Base-by-base conservation (phyloP, 176 grass and related monocot species). In the Rhynchospora breviuscula region DNA sequence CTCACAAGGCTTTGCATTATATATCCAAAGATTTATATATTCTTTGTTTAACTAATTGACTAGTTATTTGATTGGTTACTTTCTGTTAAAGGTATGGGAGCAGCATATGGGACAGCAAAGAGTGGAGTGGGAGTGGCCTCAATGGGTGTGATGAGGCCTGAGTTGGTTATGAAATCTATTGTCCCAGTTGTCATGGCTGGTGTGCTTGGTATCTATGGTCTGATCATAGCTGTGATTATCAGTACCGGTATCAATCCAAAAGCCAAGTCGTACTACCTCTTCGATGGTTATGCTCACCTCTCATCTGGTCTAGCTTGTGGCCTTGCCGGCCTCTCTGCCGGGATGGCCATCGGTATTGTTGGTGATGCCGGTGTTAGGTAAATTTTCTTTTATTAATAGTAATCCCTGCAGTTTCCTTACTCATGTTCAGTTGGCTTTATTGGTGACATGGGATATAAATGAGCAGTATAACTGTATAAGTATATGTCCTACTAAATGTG, bases 121-220 rank as follows among this genome's bases (percentile, higher is more conserved):
- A 98, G 96, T n/a, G 96, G 96, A 15, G 96, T 98, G 0, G 96
- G 96, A 8, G 96, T 98, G 83, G 96, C 96, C 74, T 98, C 93
- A 64, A 98, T 98, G 96, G 96, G 96, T 0, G 96, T 98, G 82
- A 98, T 98, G 96, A 91, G 96, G 68, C 96, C 96, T 64, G 96
- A 98, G 86, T 92, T 98, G 51, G 96, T 98, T 10, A 98, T 98
- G 96, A 98, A 98, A 81, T 98, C 96, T 82, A 98, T 98, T 86
- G 96, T 98, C 81, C 96, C 96, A 59, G 96, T 98, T 2, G 96
- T 98, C 86, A 98, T 98, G 96, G 96, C 96, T 57, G 96, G 96
- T 70, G 96, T 98, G 84, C 96, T 98, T 35, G 96, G 96, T 64
- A 98, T 98, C 75, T 98, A 98, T 58, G 96, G 96, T 0, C 87